Base-by-base conservation (phyloP, 129 eudicot species). In the Pittosporum tobira region DNA sequence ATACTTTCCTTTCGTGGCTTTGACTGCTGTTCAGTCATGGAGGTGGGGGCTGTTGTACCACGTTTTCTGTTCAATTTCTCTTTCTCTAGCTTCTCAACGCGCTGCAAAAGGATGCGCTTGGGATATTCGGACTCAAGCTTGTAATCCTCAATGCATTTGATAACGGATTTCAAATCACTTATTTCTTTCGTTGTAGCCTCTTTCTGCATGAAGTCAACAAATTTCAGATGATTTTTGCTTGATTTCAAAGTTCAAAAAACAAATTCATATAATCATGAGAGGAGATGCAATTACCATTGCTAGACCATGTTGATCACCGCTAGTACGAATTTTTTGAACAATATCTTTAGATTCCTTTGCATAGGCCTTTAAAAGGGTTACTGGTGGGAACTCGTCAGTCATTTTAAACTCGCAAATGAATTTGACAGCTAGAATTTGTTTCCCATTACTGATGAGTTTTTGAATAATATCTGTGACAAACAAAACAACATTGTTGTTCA, bases 361-460 rank as follows among this genome's bases (percentile, higher is more conserved):
- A 48, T 68, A 59, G 27, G 57, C 57, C 28, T 72, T 59, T 52
- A 77, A 38, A 8, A 77, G 48, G 14, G 78, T 71, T n/a, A 68
- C 73, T 11, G 76, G 79, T n/a, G 83, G 76, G 63, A 68, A 78
- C 63, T 69, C 64, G 16, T 73, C 69, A 23, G 75, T 26, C 60
- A 73, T 62, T 58, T 31, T 65, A 21, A 68, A 72, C 34, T 68
- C 75, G 28, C 30, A 64, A 30, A 73, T 60, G 46, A 77, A 77
- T 66, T 64, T 78, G 54, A 73, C 58, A 10, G 83, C 83, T 45
- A 73, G 18, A 23, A 73, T 65, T 59, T 59, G 75, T 57, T 69
- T 78, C 51, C 79, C 69, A 29, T 73, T 65, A 43, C 34, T 50
- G 34, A 73, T 43, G 29, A 78, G 83, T 59, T 59, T 78, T 47